phyloP scores from a whole-genome alignment of 257 asterid species.

The Rubia yunnanensis region DNA sequence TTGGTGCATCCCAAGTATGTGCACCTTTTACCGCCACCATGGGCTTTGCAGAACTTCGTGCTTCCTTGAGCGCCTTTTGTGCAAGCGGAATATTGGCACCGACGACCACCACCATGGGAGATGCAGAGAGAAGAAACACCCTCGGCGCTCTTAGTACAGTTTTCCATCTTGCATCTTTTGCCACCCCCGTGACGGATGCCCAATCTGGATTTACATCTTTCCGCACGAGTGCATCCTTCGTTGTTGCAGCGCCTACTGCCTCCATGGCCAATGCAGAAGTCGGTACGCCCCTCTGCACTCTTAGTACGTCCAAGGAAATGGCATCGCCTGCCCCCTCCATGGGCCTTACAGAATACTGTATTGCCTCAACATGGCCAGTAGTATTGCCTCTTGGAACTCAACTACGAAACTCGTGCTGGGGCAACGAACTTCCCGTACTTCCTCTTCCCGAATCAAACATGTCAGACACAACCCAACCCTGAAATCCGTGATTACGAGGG shows the following conservation, averaged over 20 bases:
- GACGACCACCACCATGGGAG: conserved; percentile 60
- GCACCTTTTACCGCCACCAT: conserved; percentile 64
- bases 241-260: conserved; percentile 55
- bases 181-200: conserved; percentile 70
- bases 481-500: too few species aligned
- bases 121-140: conserved; percentile 55
- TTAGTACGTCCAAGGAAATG: conserved; percentile 56
- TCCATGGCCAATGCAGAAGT: conserved; percentile 51
- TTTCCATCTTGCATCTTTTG: conserved; percentile 48
- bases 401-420: too few species aligned
- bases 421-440: too few species aligned
- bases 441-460: too few species aligned
- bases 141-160: conserved; percentile 51
- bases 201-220: conserved; percentile 49
- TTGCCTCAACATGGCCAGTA: too few species aligned
- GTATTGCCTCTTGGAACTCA: too few species aligned
- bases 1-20: conserved; percentile 45
- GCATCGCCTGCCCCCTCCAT: conserved; percentile 54
- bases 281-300: conserved; percentile 62
- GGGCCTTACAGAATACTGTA: conserved; percentile 54
- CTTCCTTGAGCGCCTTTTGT: conserved; percentile 61
- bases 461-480: too few species aligned
- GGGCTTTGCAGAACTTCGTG: conserved; percentile 50
- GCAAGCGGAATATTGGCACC: conserved; percentile 46
- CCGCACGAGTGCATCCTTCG: conserved; percentile 46